Evolutionary conservation across 345 rosid genomes (phyloP), one percentile per base, ranked within the genome.

Genomic region (Aurinia saxatilis): DNA sequence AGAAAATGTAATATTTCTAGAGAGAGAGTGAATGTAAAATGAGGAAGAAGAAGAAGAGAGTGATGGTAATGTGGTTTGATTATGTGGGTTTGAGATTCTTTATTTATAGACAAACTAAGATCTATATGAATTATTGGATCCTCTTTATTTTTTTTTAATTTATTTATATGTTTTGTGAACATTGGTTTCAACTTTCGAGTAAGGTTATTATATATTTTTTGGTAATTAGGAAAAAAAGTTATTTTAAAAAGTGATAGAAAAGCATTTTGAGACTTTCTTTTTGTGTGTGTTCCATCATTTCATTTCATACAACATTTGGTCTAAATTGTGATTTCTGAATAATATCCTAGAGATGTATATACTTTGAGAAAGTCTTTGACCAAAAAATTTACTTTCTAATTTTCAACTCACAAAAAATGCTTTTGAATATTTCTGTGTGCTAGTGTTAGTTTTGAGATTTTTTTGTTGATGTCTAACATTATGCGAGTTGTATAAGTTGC

Each of bases 31-130:
- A 56, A 66, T 36, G 55, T n/a, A 46, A 54, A 14, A 54, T 23
- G 10, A 36, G 25, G 46, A 33, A 19, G 50, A 57, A 41, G 73
- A 46, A 16, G 63, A 35, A 0, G 57, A 50, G 62, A 6, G 55
- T 42, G 42, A 23, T 56, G 49, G 34, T 0, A 37, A 48, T 58
- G 74, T 70, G 50, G 10, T 9, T 23, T 52, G 6, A 6, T 52
- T 54, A 25, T 19, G 31, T 62, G 50, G 9, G 63, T 62, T 70
- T 62, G 27, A 53, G 54, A 2, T 54, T 70, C 68, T 47, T 52
- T 62, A 70, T 70, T 70, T 70, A 70, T 70, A 70, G 64, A 70
- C 23, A 27, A 53, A n/a, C 15, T 50, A 2, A 27, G 4, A 44
- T 9, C 11, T 58, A 2, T 35, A 33, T 12, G 36, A 40, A 42